These are phyloP conservation scores for Calonectria hongkongensis DNA, from an alignment of 2,329 filamentous ascomycete species.

Conservation along the genomic window DNA sequence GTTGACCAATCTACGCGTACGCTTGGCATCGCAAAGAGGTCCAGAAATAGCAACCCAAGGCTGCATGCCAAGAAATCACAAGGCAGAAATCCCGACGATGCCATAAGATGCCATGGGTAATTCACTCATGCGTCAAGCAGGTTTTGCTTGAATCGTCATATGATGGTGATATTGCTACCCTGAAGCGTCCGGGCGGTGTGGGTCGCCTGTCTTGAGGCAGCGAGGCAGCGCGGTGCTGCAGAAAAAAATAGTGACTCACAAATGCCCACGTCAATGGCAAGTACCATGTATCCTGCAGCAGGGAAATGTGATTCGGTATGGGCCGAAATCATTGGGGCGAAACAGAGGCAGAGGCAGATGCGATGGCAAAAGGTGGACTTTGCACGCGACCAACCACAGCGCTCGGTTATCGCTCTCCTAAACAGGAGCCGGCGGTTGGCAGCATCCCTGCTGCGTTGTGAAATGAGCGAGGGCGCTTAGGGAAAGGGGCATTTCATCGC, in stretches of 20 bases:
- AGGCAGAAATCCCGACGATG: background rate
- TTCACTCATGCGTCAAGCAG: constrained; percentile 5
- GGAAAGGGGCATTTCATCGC: constrained; percentile 35
- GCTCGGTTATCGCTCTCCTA: constrained; percentile 3
- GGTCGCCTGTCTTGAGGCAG: background rate
- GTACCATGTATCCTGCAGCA: constrained; percentile 14
- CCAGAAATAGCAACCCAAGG: background rate
- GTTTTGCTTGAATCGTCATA: constrained; percentile 19
- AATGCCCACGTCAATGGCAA: constrained; percentile 4
- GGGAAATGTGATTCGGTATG: constrained; percentile 20
- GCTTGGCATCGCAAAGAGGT: background rate
- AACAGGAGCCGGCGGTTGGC: constrained; percentile 38
- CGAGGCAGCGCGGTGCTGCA: background rate
- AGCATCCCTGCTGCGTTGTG: constrained; percentile 36
- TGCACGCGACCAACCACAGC: constrained; percentile 31
- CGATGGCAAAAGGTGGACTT: constrained; percentile 19
- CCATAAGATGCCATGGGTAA: constrained; percentile 11
- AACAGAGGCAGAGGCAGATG: background rate
- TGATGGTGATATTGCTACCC: constrained; percentile 7
- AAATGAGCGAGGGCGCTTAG: constrained; percentile 46
- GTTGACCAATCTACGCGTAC: background rate
- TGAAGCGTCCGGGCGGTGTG: constrained; percentile 1
- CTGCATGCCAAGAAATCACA: background rate
- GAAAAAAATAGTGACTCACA: constrained; percentile 15
- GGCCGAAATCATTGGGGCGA: constrained; percentile 16